Evolutionary conservation across 352 stramenopile genomes (phyloP).

Genomic region (Globisporangium sylvaticum): DNA sequence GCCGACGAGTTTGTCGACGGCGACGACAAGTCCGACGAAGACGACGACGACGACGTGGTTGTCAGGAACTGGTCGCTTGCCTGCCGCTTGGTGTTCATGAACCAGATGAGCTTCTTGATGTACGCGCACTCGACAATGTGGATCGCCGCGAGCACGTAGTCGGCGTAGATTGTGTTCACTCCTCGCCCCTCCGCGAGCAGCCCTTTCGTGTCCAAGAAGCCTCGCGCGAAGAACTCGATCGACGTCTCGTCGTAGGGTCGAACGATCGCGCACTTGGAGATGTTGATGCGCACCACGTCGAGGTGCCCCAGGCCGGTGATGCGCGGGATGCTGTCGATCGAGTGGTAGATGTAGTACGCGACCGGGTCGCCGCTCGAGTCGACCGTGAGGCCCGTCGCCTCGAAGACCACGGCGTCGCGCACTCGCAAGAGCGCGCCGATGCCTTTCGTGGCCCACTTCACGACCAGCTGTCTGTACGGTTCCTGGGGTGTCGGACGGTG

Average conservation of each 20-base stretch:
- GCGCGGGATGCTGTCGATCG: constrained; percentile 16
- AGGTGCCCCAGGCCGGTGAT: constrained; percentile 11
- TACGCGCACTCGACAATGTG: constrained; percentile 10
- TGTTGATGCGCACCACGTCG: constrained; percentile 12
- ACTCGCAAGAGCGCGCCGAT: constrained; percentile 35
- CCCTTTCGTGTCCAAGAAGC: not conserved
- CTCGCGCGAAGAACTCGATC: constrained; percentile 5
- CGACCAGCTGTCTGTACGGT: constrained; percentile 34
- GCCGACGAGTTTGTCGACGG: constrained; percentile 19
- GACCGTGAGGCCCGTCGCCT: constrained; percentile 34
- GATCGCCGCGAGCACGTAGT: not conserved
- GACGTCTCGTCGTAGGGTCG: not conserved
- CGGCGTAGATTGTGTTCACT: not conserved
- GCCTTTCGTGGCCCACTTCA: constrained; percentile 41
- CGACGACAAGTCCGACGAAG: not conserved
- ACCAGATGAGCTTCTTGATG: constrained; percentile 9
- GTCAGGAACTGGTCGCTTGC: not conserved
- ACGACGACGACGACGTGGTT: not conserved
- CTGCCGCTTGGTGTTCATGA: constrained; percentile 1
- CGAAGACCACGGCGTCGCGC: constrained; percentile 49
- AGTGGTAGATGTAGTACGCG: constrained; percentile 22
- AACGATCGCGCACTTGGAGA: constrained; percentile 11
- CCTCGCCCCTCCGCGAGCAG: not conserved
- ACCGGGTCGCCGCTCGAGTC: constrained; percentile 29
- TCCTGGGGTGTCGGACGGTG: constrained; percentile 27